These are phyloP conservation scores for Xylaria bambusicola DNA, from an alignment of 495 filamentous ascomycete genomes.

Conservation along the genomic window DNA sequence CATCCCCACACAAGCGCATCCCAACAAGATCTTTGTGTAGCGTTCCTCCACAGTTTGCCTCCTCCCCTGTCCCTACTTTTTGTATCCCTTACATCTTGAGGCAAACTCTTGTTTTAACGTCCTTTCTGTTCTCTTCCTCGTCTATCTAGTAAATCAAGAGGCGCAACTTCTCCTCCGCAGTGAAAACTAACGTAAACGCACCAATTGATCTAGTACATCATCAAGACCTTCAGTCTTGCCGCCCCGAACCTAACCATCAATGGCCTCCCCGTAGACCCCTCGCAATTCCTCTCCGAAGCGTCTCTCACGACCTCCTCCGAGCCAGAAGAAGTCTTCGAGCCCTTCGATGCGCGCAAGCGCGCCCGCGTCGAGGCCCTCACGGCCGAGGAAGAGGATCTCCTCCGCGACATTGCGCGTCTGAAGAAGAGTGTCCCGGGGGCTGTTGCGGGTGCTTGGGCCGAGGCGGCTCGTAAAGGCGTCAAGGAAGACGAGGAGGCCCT, in stretches of 20 bases:
- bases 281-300: constrained; percentile 41
- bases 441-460: constrained; percentile 58
- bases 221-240: constrained; percentile 67
- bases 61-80: not conserved
- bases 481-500: constrained; percentile 51
- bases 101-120: not conserved
- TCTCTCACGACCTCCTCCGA: constrained; percentile 30
- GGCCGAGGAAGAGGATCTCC: constrained; percentile 71
- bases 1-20: not conserved
- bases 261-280: constrained; percentile 59
- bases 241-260: constrained; percentile 78
- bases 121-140: not conserved
- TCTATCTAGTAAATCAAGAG: too few species aligned
- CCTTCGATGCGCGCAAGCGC: constrained; percentile 72
- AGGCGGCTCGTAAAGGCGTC: constrained; percentile 47
- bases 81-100: not conserved
- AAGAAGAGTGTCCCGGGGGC: constrained; percentile 66
- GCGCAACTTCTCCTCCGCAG: too few species aligned
- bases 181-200: too few species aligned
- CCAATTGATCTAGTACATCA: constrained; percentile 75
- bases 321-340: constrained; percentile 66
- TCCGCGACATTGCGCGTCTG: constrained; percentile 69
- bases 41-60: not conserved
- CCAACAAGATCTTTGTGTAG: not conserved
- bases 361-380: constrained; percentile 66